Percentiles rank a stretch among this genome's conserved stretches.
phyloP scores from a whole-genome alignment of 352 stramenopile genomes.

The Phytophthora hybrid region DNA sequence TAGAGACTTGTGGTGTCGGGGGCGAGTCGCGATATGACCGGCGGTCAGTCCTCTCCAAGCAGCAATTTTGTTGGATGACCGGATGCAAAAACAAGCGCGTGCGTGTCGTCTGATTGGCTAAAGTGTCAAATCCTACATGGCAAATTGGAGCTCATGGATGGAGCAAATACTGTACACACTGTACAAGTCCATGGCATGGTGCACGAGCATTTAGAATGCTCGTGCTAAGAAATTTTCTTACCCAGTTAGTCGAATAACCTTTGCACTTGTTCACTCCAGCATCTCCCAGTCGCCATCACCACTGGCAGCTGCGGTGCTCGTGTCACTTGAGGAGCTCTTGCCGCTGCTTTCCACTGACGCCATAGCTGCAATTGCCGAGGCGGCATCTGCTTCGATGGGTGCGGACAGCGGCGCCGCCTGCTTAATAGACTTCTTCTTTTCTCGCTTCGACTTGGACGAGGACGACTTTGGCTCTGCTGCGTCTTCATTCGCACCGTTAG shows the following conservation, averaged over 20 bases:
- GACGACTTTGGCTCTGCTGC: conserved; percentile 31
- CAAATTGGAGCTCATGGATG: background rate
- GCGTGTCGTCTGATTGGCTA: conserved; percentile 16
- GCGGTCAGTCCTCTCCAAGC: conserved; percentile 21
- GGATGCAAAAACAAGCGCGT: conserved; percentile 15
- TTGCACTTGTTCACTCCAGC: conserved; percentile 26
- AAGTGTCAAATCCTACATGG: conserved; percentile 10
- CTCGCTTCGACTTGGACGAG: conserved; percentile 27
- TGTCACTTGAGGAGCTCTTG: conserved; percentile 28
- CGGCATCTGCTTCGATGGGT: conserved; percentile 33
- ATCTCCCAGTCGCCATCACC: conserved; percentile 42
- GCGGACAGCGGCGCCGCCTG: conserved; percentile 29
- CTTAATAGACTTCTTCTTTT: conserved; percentile 38
- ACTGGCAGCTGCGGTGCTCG: conserved; percentile 14
- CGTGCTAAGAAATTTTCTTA: background rate
- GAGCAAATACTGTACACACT: background rate
- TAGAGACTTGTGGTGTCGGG: conserved; percentile 12
- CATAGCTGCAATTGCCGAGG: conserved; percentile 34
- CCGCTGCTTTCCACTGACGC: conserved; percentile 28
- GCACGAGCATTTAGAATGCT: background rate
- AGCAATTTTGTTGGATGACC: conserved; percentile 34
- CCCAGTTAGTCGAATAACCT: background rate
- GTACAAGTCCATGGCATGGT: background rate
- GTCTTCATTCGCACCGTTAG: conserved; percentile 7
- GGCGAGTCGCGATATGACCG: conserved; percentile 34